Conservation (phyloP, 2,329 filamentous ascomycete species). For the Coleophoma eucalyptorum region DNA sequence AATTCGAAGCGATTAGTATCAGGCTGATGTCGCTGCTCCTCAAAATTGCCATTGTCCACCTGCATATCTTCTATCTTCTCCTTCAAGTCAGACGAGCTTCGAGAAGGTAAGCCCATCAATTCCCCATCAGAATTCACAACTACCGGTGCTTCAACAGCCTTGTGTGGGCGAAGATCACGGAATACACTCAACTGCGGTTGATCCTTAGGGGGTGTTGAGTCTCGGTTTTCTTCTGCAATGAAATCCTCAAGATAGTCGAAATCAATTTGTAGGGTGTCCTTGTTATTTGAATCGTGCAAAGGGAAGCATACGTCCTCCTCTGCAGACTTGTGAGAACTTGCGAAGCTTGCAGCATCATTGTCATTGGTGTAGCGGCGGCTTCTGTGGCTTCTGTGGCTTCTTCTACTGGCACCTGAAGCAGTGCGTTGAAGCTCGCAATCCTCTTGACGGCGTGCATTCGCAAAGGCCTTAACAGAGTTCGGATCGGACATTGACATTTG, state of each 20-base stretch:
- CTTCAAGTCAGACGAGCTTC: slow-evolving; percentile 35
- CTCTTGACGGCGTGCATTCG: slow-evolving; percentile 75
- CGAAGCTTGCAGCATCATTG: slow-evolving; percentile 57
- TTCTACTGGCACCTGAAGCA: slow-evolving; percentile 64
- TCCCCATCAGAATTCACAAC: slow-evolving; percentile 49
- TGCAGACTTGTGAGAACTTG: slow-evolving; percentile 64
- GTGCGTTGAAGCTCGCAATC: slow-evolving; percentile 64
- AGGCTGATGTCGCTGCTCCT: slow-evolving; percentile 30
- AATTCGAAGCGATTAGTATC: slow-evolving; percentile 88
- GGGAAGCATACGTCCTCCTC: slow-evolving; percentile 91
- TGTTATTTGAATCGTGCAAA: slow-evolving; percentile 60
- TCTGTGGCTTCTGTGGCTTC: slow-evolving; percentile 51
- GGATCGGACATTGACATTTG: slow-evolving; percentile 58
- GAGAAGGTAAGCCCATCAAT: slow-evolving; percentile 47
- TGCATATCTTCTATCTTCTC: slow-evolving; percentile 43
- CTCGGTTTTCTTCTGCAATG: slow-evolving; percentile 53
- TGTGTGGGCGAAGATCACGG: slow-evolving; percentile 24
- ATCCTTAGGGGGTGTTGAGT: slow-evolving; percentile 27
- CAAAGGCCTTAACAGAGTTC: slow-evolving; percentile 94
- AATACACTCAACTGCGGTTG: slow-evolving; percentile 25
- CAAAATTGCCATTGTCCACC: slow-evolving; percentile 35
- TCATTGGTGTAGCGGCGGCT: slow-evolving; percentile 56
- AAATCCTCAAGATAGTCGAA: slow-evolving; percentile 95
- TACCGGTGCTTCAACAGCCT: slow-evolving; percentile 6
- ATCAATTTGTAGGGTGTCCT: slow-evolving; percentile 79